Evolutionary conservation across 2,329 filamentous ascomycete genomes (phyloP).

Genomic region (Ambrosiella cleistominuta): DNA sequence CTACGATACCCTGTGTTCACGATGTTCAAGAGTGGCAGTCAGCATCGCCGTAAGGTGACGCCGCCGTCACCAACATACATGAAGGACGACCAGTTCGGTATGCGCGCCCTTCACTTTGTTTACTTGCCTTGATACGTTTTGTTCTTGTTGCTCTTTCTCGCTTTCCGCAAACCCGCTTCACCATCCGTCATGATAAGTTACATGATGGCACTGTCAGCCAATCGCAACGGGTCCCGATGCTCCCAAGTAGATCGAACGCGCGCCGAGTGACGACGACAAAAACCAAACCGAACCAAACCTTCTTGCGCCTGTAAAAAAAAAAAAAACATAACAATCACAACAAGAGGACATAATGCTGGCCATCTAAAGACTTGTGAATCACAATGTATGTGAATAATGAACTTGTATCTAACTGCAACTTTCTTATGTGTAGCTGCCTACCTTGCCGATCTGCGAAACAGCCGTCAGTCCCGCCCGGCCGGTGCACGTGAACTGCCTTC

Average conservation of each 20-base stretch:
- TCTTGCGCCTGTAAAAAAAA: neutral
- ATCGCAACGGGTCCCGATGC: neutral
- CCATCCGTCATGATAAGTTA: neutral
- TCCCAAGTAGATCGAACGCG: neutral
- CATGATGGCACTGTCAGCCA: neutral
- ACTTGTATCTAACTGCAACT: slow-evolving; percentile 13
- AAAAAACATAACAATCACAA: neutral
- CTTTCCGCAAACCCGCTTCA: neutral
- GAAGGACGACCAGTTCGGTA: slow-evolving; percentile 51
- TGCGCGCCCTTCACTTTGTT: slow-evolving; percentile 12
- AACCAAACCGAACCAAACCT: neutral
- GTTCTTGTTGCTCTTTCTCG: slow-evolving; percentile 1
- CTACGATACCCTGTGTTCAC: slow-evolving; percentile 2
- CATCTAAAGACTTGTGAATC: too few species aligned
- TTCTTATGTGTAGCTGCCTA: slow-evolving; percentile 39
- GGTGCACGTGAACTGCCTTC: slow-evolving; percentile 37
- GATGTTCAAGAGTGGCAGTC: slow-evolving; percentile 14
- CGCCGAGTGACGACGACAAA: neutral
- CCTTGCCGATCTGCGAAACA: slow-evolving; percentile 52
- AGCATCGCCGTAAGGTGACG: slow-evolving; percentile 32
- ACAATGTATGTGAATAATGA: neutral
- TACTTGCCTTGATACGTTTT: neutral
- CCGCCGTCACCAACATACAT: slow-evolving; percentile 47
- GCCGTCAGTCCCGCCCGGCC: slow-evolving; percentile 48
- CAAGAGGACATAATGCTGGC: neutral